Evolutionary conservation across 2,329 filamentous ascomycete genomes (phyloP), one percentile per base, ranked within the genome.

Genomic region (Colletotrichum lentis): DNA sequence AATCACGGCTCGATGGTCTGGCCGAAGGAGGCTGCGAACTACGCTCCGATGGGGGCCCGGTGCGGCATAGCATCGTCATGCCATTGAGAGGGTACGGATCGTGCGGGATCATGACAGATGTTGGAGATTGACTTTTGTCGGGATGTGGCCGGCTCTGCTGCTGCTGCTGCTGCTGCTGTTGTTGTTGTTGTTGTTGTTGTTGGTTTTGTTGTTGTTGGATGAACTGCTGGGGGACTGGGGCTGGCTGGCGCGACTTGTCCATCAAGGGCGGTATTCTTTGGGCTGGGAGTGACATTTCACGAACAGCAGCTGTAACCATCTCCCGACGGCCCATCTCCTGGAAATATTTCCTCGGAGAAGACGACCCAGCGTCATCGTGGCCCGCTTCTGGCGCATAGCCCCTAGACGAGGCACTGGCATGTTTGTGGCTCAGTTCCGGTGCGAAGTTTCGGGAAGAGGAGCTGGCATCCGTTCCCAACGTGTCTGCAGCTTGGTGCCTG

Each of bases 51-150:
- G 76, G 74, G 46, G 90, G 86, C 4, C 89, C 91, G 46, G 92
- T 90, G 68, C 94, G 89, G 79, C 95, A 98, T 70, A 97, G 91
- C 88, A 98, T 97, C 0, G 95, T 97, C 94, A 98, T 98, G 5
- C 94, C 95, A 76, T 98, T 95, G 78, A 91, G 88, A 0, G 95
- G 94, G 76, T 97, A 97, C 11, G 96, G 93, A 73, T 98, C 96
- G 74, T 97, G 94, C 16, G 95, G 94, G 3, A 97, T 87, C 16
- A 88, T 80, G 4, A 89, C 84, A 68, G 92, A 87, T 27, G 89
- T 85, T 3, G 85, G 86, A 55, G 80, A 76, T 71, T 94, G 89
- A 64, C 81, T 82, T 46, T 77, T 72, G 67, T 88, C 86, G 59
- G 85, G 81, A 37, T 78, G 76, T n/a, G 75, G 56, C 47, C 73